phyloP scores from a whole-genome alignment of 176 grass and related monocot genomes.

The Alopecurus myosuroides region DNA sequence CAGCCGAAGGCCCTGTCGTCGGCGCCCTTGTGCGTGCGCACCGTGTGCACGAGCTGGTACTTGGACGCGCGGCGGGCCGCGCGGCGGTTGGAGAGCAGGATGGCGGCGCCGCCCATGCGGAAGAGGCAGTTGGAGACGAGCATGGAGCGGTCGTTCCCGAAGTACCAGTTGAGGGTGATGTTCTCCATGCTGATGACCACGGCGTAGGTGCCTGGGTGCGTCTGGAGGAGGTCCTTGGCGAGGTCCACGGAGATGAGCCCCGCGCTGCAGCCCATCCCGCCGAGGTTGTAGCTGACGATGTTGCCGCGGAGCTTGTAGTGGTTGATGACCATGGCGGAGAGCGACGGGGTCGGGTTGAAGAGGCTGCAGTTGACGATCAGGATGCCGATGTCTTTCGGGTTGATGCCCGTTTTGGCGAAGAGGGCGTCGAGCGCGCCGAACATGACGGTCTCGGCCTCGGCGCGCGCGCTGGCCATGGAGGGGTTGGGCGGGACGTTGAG shows the following conservation, averaged over 20 bases:
- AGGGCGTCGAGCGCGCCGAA: constrained; percentile 55
- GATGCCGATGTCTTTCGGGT: constrained; percentile 42
- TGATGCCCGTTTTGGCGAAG: constrained; percentile 35
- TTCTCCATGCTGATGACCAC: constrained; percentile 60
- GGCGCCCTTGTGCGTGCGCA: constrained; percentile 56
- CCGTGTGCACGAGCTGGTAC: constrained; percentile 70
- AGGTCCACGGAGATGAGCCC: constrained; percentile 53
- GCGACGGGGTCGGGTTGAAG: constrained; percentile 51
- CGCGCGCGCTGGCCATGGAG: constrained; percentile 32
- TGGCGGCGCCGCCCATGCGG: constrained; percentile 44
- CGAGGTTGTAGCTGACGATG: constrained; percentile 44
- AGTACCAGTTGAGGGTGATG: constrained; percentile 64
- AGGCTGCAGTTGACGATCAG: constrained; percentile 57
- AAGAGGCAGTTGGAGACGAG: constrained; percentile 60
- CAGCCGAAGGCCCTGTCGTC: constrained; percentile 47
- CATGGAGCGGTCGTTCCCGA: constrained; percentile 54
- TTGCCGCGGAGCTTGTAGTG: constrained; percentile 47
- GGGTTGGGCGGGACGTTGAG: constrained; percentile 50
- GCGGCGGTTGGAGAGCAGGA: constrained; percentile 42
- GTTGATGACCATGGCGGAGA: constrained; percentile 51
- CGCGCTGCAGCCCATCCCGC: constrained; percentile 59
- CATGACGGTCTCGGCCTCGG: constrained; percentile 52
- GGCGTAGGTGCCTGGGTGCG: constrained; percentile 30
- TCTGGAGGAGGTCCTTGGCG: constrained; percentile 48
- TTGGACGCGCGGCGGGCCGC: constrained; percentile 4